These are phyloP conservation scores for Lachnellula arida DNA, from an alignment of 2,329 filamentous ascomycete species.

Conservation along the genomic window DNA sequence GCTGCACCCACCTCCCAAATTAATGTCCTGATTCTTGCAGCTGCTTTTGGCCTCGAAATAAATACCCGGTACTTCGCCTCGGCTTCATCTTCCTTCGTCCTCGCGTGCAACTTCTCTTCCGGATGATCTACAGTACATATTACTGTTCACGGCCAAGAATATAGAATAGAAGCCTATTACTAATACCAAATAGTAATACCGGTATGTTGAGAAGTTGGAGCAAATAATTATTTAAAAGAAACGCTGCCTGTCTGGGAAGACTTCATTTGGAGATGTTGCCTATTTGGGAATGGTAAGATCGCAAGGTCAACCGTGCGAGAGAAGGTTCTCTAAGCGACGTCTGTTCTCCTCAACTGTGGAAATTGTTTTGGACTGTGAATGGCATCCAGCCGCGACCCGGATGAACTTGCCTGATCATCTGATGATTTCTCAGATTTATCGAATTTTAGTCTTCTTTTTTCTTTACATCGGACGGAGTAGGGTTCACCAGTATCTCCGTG, in stretches of 20 bases:
- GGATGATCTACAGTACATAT: neutral
- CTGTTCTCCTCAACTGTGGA: too few relatives aligned
- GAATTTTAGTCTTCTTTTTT: too few relatives aligned
- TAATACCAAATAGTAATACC: too few relatives aligned
- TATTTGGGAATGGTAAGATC: neutral
- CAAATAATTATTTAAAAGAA: neutral
- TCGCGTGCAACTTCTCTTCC: neutral
- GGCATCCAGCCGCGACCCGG: too few relatives aligned
- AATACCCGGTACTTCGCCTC: neutral
- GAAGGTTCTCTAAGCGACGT: neutral
- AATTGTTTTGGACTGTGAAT: neutral
- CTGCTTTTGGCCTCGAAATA: neutral
- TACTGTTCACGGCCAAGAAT: neutral
- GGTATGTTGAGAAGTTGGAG: neutral
- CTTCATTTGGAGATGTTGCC: constrained; percentile 5
- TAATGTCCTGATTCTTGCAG: neutral
- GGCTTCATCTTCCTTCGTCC: neutral
- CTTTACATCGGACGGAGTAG: too few relatives aligned
- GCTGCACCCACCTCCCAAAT: neutral
- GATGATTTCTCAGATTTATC: neutral
- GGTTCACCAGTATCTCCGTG: neutral
- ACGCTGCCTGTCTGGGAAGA: neutral
- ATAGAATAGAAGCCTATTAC: neutral
- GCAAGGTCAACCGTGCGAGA: neutral
- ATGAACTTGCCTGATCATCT: neutral